Evolutionary conservation across 495 filamentous ascomycete species (phyloP).

Genomic region (Talaromyces adpressus): DNA sequence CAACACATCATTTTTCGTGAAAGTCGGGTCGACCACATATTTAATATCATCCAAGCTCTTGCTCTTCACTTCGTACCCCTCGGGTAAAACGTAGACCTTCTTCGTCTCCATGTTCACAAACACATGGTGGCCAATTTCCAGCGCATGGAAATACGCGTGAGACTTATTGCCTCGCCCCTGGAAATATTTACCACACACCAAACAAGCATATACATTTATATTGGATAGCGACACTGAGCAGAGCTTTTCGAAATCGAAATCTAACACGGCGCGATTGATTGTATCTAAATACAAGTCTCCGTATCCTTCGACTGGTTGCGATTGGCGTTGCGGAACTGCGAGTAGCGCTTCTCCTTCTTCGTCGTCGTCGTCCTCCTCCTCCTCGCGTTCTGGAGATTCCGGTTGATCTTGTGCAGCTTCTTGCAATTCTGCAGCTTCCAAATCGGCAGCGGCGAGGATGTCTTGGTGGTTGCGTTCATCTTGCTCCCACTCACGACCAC

Average conservation of each 20-base stretch:
- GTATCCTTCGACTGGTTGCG: slow-evolving; percentile 79
- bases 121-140: slow-evolving; percentile 92
- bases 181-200: slow-evolving; percentile 97
- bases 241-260: slow-evolving; percentile 97
- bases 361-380: too few species aligned
- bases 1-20: slow-evolving; percentile 68
- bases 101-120: slow-evolving; percentile 96
- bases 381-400: slow-evolving; percentile 28
- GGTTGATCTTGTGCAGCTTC: slow-evolving; percentile 27
- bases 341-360: slow-evolving; percentile 35
- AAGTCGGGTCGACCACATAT: slow-evolving; percentile 91
- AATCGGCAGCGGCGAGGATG: slow-evolving; percentile 29
- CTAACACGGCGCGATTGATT: slow-evolving; percentile 77
- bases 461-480: slow-evolving; percentile 31
- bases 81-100: slow-evolving; percentile 91
- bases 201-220: slow-evolving; percentile 97
- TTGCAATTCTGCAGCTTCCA: slow-evolving; percentile 32
- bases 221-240: slow-evolving; percentile 94
- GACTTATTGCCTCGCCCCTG: slow-evolving; percentile 91
- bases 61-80: slow-evolving; percentile 94
- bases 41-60: slow-evolving; percentile 98
- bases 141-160: slow-evolving; percentile 94
- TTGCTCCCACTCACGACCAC: slow-evolving; percentile 23
- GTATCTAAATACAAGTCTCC: slow-evolving; percentile 97
- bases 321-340: slow-evolving; percentile 51